Base-by-base conservation (phyloP, 2,329 filamentous ascomycete genomes). In the Camptophora hylomeconis region DNA sequence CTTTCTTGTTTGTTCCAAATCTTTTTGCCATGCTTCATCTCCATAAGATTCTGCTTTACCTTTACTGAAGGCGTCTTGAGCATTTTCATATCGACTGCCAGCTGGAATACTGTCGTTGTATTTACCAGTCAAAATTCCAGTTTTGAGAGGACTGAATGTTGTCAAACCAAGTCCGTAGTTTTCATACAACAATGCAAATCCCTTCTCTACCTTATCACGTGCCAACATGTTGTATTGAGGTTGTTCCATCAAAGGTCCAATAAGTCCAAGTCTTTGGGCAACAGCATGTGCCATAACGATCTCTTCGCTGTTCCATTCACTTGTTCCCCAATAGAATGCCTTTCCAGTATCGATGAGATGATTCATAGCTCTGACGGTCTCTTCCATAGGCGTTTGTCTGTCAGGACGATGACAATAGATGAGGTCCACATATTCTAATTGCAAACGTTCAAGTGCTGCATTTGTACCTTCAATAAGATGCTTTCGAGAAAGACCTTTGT, bases 371-470 rank as follows among this genome's bases (percentile, higher is more conserved):
- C 75, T 69, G 20, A 81, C 74, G 0, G 66, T 74, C 57, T 80
- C 76, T 50, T 80, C 73, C 54, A 80, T 80, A 1, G 75, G 76
- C 1, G 75, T 80, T 23, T 52, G 57, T 8, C 71, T 63, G 47
- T 81, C 76, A 2, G 75, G 72, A 7, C 75, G 65, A 54, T 80
- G 76, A n/a, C 75, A 74, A 48, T 75, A 80, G 42, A 81, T 61
- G 30, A 80, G 57, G 47, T 81, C 76, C 18, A 81, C 74, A 45
- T 81, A 81, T 16, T 69, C 66, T 33, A 71, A 63, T 41, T 76
- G 60, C 31, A 80, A 58, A 17, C 75, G 65, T 44, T 69, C 55
- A 16, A 81, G 60, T 5, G 68, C 69, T 11, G 60, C 61, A 22
- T 69, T 59, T 28, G 70, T 65, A 13, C 73, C 76, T 54, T 81